Conservation (phyloP, 192 early-diverging fungal genomes). For the Radiomyces spectabilis region DNA sequence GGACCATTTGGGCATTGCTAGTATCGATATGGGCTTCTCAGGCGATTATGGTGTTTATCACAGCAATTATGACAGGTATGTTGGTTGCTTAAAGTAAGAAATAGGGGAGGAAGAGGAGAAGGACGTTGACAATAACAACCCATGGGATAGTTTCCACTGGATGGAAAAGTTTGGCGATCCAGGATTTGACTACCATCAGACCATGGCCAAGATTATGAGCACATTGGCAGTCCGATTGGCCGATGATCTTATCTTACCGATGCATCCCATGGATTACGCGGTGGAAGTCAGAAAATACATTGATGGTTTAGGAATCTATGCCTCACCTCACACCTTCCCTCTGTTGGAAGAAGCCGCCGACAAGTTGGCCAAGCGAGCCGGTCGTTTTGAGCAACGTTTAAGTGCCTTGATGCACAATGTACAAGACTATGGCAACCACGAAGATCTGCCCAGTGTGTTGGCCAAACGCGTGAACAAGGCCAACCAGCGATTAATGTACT, state of each 20-base stretch:
- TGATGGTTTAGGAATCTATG: slow-evolving; percentile 18
- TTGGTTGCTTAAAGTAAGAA: too few species aligned
- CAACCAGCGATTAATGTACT: slow-evolving; percentile 38
- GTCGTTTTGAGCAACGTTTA: slow-evolving; percentile 9
- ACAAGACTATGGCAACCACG: background rate
- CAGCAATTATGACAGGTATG: slow-evolving; percentile 66
- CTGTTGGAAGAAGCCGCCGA: slow-evolving; percentile 4
- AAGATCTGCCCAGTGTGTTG: slow-evolving; percentile 7
- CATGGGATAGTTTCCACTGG: slow-evolving; percentile 43
- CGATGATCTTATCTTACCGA: slow-evolving; percentile 33
- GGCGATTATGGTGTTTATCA: slow-evolving; percentile 51
- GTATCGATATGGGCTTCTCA: slow-evolving; percentile 43
- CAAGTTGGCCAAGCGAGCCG: background rate
- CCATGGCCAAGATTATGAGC: slow-evolving; percentile 39
- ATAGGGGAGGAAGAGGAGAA: too few species aligned
- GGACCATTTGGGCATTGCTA: slow-evolving; percentile 53
- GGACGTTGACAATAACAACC: too few species aligned
- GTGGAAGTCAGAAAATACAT: slow-evolving; percentile 35
- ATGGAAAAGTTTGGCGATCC: slow-evolving; percentile 52
- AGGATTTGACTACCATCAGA: slow-evolving; percentile 42
- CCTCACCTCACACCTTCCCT: slow-evolving; percentile 4
- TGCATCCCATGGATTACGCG: slow-evolving; percentile 40
- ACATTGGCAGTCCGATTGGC: slow-evolving; percentile 38
- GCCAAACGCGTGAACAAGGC: slow-evolving; percentile 18
- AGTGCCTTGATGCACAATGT: slow-evolving; percentile 1